Evolutionary conservation across 2,329 filamentous ascomycete species (phyloP).

Genomic region (Ceratocystis cubensis): DNA sequence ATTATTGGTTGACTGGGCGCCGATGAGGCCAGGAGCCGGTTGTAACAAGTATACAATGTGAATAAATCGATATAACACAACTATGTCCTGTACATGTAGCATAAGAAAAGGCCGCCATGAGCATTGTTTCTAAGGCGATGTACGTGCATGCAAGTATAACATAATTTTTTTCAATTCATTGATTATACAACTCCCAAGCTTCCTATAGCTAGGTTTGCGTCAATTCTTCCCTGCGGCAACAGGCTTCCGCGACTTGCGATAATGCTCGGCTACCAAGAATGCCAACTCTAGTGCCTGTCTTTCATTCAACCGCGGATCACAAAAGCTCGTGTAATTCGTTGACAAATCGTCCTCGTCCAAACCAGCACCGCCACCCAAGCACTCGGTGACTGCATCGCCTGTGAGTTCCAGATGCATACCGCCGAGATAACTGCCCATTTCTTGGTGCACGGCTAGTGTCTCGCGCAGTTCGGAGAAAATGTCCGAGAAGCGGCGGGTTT

Average conservation of each 20-base stretch:
- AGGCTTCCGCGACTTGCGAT: constrained; percentile 30
- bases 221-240: background rate
- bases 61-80: constrained; percentile 2
- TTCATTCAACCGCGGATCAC: constrained; percentile 89
- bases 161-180: background rate
- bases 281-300: constrained; percentile 94
- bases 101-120: background rate
- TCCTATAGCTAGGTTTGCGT: background rate
- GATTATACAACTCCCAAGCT: background rate
- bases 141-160: background rate
- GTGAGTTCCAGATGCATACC: constrained; percentile 93
- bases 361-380: constrained; percentile 76
- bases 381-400: constrained; percentile 92
- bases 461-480: constrained; percentile 79
- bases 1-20: constrained; percentile 18
- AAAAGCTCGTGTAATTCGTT: constrained; percentile 89
- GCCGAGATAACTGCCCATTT: constrained; percentile 73
- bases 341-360: constrained; percentile 79
- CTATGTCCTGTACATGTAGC: background rate
- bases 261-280: constrained; percentile 82
- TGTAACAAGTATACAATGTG: background rate
- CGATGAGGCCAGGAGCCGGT: background rate
- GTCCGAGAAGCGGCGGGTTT: constrained; percentile 82
- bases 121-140: background rate
- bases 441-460: constrained; percentile 72